phyloP scores from a whole-genome alignment of 2,329 filamentous ascomycete species.

The Ciborinia camelliae region DNA sequence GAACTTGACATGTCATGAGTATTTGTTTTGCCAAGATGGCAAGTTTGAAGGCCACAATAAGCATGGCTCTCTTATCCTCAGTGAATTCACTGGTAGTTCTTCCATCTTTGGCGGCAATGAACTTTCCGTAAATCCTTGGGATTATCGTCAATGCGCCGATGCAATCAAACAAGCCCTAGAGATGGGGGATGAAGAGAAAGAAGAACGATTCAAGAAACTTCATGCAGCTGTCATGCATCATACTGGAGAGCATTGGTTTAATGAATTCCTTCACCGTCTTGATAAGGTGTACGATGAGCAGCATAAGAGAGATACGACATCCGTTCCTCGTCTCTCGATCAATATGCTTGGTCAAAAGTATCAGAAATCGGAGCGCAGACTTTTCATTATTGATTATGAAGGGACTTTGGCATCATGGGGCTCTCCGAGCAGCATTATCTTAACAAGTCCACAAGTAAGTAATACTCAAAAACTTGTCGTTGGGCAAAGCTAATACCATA shows the following conservation, averaged over 20 bases:
- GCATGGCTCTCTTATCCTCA: slow-evolving; percentile 84
- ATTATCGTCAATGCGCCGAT: slow-evolving; percentile 82
- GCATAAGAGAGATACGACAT: slow-evolving; percentile 76
- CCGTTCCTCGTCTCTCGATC: slow-evolving; percentile 79
- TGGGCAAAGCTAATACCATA: slow-evolving; percentile 23
- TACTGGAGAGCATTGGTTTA: slow-evolving; percentile 83
- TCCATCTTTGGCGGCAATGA: slow-evolving; percentile 79
- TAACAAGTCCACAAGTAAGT: slow-evolving; percentile 69
- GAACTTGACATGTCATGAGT: slow-evolving; percentile 95
- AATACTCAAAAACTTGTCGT: too few species aligned
- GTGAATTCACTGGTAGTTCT: slow-evolving; percentile 91
- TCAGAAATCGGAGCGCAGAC: slow-evolving; percentile 58
- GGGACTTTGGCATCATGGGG: slow-evolving; percentile 88
- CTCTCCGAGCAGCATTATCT: slow-evolving; percentile 76
- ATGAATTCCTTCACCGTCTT: slow-evolving; percentile 67
- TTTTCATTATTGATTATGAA: slow-evolving; percentile 93
- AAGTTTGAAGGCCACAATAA: slow-evolving; percentile 66
- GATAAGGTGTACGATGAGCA: slow-evolving; percentile 79
- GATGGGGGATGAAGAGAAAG: slow-evolving; percentile 73
- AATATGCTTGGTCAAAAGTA: slow-evolving; percentile 64
- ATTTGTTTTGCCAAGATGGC: slow-evolving; percentile 88
- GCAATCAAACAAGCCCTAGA: slow-evolving; percentile 81
- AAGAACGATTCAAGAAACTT: slow-evolving; percentile 69
- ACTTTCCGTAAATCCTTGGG: slow-evolving; percentile 90
- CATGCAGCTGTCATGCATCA: slow-evolving; percentile 72